Base-by-base conservation (phyloP, 1,284 basidiomycete genomes). In the Schizophyllum amplum region DNA sequence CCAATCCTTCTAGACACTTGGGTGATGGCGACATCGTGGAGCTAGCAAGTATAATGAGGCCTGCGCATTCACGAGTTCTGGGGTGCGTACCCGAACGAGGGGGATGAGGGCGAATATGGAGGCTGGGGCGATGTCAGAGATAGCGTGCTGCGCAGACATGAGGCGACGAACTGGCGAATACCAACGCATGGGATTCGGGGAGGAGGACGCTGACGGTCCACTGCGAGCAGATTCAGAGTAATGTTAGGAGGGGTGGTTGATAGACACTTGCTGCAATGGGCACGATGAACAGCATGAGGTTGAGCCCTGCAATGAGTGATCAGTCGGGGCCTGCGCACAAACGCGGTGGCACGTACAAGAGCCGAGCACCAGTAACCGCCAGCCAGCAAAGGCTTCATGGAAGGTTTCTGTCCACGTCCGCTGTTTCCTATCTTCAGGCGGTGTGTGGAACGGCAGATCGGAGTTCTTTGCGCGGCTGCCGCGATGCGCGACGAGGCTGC, bases 21-120 rank as follows among this genome's bases (percentile, higher is more conserved):
- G 61, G 83, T 79, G 0, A 89, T 94, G 0, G 83, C 82, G 57
- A 92, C 79, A 59, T 94, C 92, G 56, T 95, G 86, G 46, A 95
- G 74, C 77, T 87, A 55, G 26, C 25, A n/a, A 52, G 27, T 54
- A 55, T 22, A 33, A 15, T 42, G 47, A 5, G 50, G 53, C 23
- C 46, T 52, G 20, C 17, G 53, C 15, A 42, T 2, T 17, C 46
- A n/a, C 13, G 7, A 21, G n/a, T 42, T 42, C 33, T 25, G 20
- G n/a, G 47, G 48, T 24, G 63, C 68, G 26, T 63, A 85, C 86
- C 74, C 84, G 83, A 54, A 94, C 91, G 48, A 89, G 74, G 15
- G 87, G 87, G 54, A 89, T 78, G 66, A 89, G 77, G 4, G 82
- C 76, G 26, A 89, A 68, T 57, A 87, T 72, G 59, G 80, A 86